Evolutionary conservation across 805 yeast species (phyloP).

Genomic region (Candida andamanensis): DNA sequence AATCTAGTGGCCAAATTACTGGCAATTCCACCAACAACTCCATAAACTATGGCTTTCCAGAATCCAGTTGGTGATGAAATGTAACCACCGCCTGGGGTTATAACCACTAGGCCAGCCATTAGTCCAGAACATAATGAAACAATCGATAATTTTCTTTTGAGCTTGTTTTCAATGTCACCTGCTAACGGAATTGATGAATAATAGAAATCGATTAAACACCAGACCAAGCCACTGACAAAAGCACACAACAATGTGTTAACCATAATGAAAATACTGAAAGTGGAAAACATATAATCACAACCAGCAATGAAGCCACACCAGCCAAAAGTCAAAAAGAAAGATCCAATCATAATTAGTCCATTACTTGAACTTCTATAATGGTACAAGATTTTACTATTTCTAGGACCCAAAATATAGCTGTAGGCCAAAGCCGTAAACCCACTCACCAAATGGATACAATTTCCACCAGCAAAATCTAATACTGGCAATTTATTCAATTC

Average conservation of each 20-base stretch:
- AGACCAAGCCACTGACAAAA: constrained; percentile 28
- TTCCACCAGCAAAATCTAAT: constrained; percentile 43
- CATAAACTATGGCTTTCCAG: constrained; percentile 39
- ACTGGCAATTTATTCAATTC: constrained; percentile 30
- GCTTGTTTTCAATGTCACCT: constrained; percentile 9
- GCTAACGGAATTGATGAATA: constrained; percentile 36
- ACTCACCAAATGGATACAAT: constrained; percentile 39
- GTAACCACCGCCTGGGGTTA: constrained; percentile 42
- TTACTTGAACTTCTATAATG: constrained; percentile 34
- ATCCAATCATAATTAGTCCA: constrained; percentile 29
- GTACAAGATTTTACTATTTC: constrained; percentile 33
- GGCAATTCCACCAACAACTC: constrained; percentile 31
- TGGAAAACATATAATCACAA: constrained; percentile 37
- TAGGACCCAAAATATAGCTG: constrained; percentile 38
- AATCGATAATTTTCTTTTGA: constrained; percentile 29
- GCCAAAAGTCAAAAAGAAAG: constrained; percentile 27
- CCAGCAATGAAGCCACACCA: constrained; percentile 42
- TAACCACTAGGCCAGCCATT: constrained; percentile 38
- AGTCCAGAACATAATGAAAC: constrained; percentile 37
- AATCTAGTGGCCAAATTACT: constrained; percentile 37
- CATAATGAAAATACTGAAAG: constrained; percentile 25
- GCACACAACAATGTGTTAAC: constrained; percentile 31
- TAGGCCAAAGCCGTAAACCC: constrained; percentile 43
- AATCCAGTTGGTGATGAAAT: constrained; percentile 28
- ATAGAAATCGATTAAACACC: constrained; percentile 36